phyloP scores from a whole-genome alignment of 371 early-diverging fungal species.

The Mortierella sp. region DNA sequence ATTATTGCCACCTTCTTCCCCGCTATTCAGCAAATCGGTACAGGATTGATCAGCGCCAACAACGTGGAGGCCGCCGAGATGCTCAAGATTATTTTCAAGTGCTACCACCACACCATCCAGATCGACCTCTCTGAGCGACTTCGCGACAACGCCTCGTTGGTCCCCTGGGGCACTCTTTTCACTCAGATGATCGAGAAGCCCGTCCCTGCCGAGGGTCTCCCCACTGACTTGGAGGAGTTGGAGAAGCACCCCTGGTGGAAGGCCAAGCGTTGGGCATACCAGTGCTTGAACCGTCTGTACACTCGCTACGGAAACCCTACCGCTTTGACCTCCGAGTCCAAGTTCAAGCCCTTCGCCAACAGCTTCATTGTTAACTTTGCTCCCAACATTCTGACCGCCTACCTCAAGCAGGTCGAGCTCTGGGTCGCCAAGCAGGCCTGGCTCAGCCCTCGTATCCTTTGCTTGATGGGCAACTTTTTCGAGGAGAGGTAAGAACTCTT shows the following conservation, averaged over 20 bases:
- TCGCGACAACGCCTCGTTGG: constrained; percentile 76
- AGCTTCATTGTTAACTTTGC: constrained; percentile 87
- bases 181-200: constrained; percentile 81
- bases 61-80: constrained; percentile 86
- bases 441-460: constrained; percentile 70
- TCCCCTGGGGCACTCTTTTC: constrained; percentile 91
- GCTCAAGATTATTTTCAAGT: constrained; percentile 85
- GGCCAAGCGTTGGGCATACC: constrained; percentile 95
- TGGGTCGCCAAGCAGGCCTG: constrained; percentile 75
- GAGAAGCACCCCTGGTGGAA: constrained; percentile 91
- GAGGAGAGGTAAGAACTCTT: constrained; percentile 61
- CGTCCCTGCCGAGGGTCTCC: constrained; percentile 67
- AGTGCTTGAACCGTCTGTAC: constrained; percentile 87
- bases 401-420: constrained; percentile 83
- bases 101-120: constrained; percentile 81
- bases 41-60: constrained; percentile 67
- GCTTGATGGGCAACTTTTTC: constrained; percentile 69
- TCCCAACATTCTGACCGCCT: constrained; percentile 85
- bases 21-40: constrained; percentile 77
- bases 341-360: constrained; percentile 82
- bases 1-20: constrained; percentile 84
- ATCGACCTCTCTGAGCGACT: constrained; percentile 76
- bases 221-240: constrained; percentile 76
- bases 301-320: constrained; percentile 85
- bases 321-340: constrained; percentile 66